Base-by-base conservation (phyloP, 2,329 filamentous ascomycete genomes). In the Colletotrichum tofieldiae region DNA sequence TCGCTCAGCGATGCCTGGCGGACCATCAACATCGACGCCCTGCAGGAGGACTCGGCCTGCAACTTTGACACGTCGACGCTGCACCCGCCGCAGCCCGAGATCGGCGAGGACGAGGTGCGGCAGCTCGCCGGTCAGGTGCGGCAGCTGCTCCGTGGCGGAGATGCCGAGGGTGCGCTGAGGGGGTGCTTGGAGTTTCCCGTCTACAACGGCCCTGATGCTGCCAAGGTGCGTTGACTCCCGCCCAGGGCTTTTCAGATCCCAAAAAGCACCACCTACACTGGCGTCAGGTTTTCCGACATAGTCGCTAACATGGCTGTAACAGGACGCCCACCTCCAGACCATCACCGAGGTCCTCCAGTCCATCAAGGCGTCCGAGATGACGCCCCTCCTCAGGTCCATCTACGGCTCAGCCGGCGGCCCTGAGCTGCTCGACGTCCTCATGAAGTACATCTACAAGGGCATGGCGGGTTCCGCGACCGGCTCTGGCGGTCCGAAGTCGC, bases 391-490 rank as follows among this genome's bases (percentile, higher is more conserved):
- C 76, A 91, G 92, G 83, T 90, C 92, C 70, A 93, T 98, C 79
- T 95, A 96, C 84, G 86, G 86, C 72, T 91, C 92, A 14, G 90
- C 93, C 62, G 93, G 93, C 73, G 96, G 96, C 37, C 91, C 90
- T 73, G 96, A 98, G 84, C 89, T 93, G 73, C 86, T 97, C 76
- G 96, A 99, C 82, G 94, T 96, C 63, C 86, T 99, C 82, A 98
- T 98, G 94, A 99, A 99, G 86, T 99, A 98, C 84, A 87, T 98
- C 78, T 96, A 97, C 89, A 98, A 97, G 86, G 95, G 95, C 77
- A 98, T 98, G 95, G 88, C 89, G 4, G 79, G 82, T 20, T 81
- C 82, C 3, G 80, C 82, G 39, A 75, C 79, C 41, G 80, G 82
- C 37, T 80, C 82, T 41, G 80, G 82, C 62, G 80, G 82, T 65